Percentiles rank a stretch among this genome's conserved stretches.
These are phyloP conservation scores for Penicillium pancosmium DNA, from an alignment of 495 filamentous ascomycete species.

Conservation along the genomic window DNA sequence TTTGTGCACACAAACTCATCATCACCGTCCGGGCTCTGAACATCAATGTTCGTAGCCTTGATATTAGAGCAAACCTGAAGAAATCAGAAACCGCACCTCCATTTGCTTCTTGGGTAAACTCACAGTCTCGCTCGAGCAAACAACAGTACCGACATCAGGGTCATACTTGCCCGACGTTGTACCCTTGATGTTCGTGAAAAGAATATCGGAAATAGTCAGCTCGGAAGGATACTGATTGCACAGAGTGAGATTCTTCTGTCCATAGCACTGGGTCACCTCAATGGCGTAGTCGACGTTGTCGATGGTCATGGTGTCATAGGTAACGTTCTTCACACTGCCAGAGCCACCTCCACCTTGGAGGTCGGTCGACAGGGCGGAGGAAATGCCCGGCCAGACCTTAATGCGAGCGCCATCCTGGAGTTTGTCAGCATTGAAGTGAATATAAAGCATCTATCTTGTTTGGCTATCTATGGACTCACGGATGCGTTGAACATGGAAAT, in stretches of 20 bases:
- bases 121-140: conserved; percentile 57
- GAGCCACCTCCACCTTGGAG: conserved; percentile 63
- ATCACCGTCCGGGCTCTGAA: conserved; percentile 52
- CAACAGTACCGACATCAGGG: conserved; percentile 56
- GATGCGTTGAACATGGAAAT: conserved; percentile 67
- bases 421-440: conserved; percentile 1
- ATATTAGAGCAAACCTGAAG: conserved; percentile 56
- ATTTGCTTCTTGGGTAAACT: conserved; percentile 9
- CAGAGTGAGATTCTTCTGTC: conserved; percentile 62
- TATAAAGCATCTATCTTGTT: neutral
- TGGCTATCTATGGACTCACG: conserved; percentile 20
- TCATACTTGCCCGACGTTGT: conserved; percentile 54
- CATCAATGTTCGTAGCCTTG: conserved; percentile 51
- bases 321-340: conserved; percentile 58
- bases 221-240: conserved; percentile 52
- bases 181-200: conserved; percentile 57
- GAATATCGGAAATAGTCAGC: conserved; percentile 59
- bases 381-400: conserved; percentile 67
- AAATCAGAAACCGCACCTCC: conserved; percentile 1
- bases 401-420: conserved; percentile 65
- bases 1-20: conserved; percentile 56
- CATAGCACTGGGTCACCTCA: conserved; percentile 68
- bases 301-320: conserved; percentile 57
- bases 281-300: conserved; percentile 66
- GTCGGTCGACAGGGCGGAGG: conserved; percentile 53